These are phyloP conservation scores for Citrus australasica DNA, from an alignment of 345 rosid genomes.

Conservation along the genomic window DNA sequence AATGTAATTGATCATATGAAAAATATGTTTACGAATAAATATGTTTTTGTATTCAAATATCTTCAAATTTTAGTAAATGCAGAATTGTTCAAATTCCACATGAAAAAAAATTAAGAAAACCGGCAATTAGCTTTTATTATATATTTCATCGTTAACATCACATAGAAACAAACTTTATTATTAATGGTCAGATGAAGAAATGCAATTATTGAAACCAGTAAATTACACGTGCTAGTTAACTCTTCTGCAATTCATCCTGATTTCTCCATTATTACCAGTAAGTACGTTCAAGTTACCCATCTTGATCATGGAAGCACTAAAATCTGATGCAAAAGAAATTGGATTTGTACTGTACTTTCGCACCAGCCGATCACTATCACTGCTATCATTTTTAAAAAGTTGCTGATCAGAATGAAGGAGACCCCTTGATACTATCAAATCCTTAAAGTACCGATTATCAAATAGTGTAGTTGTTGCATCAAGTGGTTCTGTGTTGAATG, in stretches of 20 bases:
- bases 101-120: no score
- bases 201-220: neutral
- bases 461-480: constrained; percentile 32
- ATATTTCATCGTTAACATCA: neutral
- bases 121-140: no score
- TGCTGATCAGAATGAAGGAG: constrained; percentile 53
- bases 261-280: constrained; percentile 40
- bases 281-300: constrained; percentile 47
- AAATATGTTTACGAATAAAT: no score
- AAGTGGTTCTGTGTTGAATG: constrained; percentile 37
- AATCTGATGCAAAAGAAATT: constrained; percentile 27
- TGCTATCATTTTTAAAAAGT: constrained; percentile 26
- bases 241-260: constrained; percentile 41
- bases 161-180: neutral
- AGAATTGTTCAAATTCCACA: no score
- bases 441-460: constrained; percentile 35
- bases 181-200: neutral
- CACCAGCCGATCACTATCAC: constrained; percentile 32
- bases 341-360: constrained; percentile 17
- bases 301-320: constrained; percentile 38
- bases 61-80: no score
- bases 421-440: constrained; percentile 27
- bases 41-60: no score
- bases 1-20: no score
- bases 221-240: constrained; percentile 8